These are phyloP conservation scores for Chytriomyces hyalinus DNA, from an alignment of 192 early-diverging fungal genomes.

Conservation along the genomic window DNA sequence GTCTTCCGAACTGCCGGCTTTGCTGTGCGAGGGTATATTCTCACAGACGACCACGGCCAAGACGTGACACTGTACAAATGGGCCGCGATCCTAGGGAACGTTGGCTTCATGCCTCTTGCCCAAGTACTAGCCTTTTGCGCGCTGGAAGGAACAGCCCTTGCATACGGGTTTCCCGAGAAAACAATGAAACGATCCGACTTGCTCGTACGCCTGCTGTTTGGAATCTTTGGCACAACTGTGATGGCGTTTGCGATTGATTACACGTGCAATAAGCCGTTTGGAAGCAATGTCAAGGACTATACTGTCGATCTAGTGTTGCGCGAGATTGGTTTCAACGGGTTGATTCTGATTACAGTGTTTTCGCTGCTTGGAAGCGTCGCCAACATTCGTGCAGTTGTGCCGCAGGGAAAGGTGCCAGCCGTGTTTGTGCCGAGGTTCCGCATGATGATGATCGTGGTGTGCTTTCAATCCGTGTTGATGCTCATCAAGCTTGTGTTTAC, in stretches of 20 bases:
- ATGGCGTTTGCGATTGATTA: background rate
- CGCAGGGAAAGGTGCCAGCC: background rate
- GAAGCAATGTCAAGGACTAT: background rate
- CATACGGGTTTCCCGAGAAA: background rate
- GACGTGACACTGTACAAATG: background rate
- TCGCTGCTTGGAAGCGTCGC: background rate
- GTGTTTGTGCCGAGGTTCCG: background rate
- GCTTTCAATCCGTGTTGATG: background rate
- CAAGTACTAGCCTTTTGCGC: background rate
- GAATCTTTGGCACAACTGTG: background rate
- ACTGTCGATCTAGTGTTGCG: background rate
- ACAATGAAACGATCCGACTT: background rate
- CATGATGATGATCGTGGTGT: background rate
- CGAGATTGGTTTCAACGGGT: conserved; percentile 4
- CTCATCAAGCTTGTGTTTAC: conserved; percentile 3
- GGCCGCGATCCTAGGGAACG: background rate
- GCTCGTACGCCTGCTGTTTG: background rate
- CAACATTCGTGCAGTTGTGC: background rate
- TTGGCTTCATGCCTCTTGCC: conserved; percentile 22
- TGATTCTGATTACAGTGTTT: background rate
- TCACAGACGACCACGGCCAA: conserved; percentile 8
- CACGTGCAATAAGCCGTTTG: conserved; percentile 1
- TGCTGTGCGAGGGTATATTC: conserved; percentile 7
- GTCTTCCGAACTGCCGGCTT: conserved; percentile 6
- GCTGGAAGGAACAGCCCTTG: background rate